Conservation (phyloP, 1,139 yeast species). For the Citeromyces siamensis region DNA sequence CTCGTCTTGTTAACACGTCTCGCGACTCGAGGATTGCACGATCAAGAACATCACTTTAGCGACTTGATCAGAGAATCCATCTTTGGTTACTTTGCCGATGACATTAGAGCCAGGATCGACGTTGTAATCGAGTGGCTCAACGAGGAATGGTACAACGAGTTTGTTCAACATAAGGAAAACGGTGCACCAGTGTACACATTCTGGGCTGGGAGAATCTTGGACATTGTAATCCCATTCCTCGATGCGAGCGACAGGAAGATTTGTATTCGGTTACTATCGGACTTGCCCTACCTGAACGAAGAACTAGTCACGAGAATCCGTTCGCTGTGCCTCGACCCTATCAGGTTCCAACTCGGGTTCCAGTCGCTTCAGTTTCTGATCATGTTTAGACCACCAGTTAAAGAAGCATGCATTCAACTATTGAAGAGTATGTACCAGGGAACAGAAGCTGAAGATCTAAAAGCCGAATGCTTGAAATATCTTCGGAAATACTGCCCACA, state of each 20-base stretch:
- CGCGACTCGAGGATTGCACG: conserved; percentile 64
- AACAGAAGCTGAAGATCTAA: conserved; percentile 30
- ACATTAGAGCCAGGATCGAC: conserved; percentile 63
- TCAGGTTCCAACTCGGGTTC: conserved; percentile 67
- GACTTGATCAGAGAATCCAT: conserved; percentile 57
- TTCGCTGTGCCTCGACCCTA: conserved; percentile 79
- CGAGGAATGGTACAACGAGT: conserved; percentile 88
- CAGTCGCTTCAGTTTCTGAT: conserved; percentile 70
- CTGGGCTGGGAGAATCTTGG: conserved; percentile 68
- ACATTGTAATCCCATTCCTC: conserved; percentile 71
- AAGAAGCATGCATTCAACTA: conserved; percentile 50
- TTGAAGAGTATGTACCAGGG: conserved; percentile 40
- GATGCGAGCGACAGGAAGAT: conserved; percentile 71
- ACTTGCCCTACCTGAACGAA: conserved; percentile 63
- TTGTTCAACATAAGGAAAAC: conserved; percentile 21
- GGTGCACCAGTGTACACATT: conserved; percentile 37
- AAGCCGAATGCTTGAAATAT: conserved; percentile 39
- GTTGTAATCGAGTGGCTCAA: conserved; percentile 86
- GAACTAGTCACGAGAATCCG: conserved; percentile 51
- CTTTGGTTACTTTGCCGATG: conserved; percentile 61
- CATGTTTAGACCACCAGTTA: conserved; percentile 85
- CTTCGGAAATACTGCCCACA: conserved; percentile 30
- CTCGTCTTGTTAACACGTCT: conserved; percentile 60
- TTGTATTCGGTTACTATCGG: conserved; percentile 74
- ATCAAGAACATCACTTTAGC: conserved; percentile 18